Evolutionary conservation across 2,329 filamentous ascomycete species (phyloP).

Genomic region (Colletotrichum brevisporum): DNA sequence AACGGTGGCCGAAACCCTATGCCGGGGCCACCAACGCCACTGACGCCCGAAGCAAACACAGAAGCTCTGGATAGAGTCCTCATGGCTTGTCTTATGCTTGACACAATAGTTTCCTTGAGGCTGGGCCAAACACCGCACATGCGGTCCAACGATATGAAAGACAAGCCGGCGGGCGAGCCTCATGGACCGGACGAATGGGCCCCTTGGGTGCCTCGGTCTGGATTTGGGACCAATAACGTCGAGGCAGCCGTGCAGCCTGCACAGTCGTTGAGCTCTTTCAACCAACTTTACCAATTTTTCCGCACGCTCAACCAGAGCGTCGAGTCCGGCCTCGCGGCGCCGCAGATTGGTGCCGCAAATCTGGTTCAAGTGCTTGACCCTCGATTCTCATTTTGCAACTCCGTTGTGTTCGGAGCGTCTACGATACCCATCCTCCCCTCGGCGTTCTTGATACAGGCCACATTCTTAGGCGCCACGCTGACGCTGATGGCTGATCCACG

Average conservation of each 20-base stretch:
- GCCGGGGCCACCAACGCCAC: conserved; percentile 6
- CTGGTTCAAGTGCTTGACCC: conserved; percentile 52
- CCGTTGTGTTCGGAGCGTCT: conserved; percentile 52
- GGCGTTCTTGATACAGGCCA: conserved; percentile 54
- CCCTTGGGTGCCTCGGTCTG: conserved; percentile 72
- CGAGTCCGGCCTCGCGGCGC: conserved; percentile 42
- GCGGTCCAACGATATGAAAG: conserved; percentile 60
- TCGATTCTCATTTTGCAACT: conserved; percentile 56
- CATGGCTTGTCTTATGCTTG: conserved; percentile 74
- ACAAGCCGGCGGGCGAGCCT: conserved; percentile 66
- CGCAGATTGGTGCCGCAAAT: conserved; percentile 44
- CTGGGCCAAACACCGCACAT: conserved; percentile 67
- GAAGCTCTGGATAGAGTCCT: conserved; percentile 44
- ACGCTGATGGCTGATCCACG: conserved; percentile 50
- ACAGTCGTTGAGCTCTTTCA: conserved; percentile 58
- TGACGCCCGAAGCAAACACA: conserved; percentile 18
- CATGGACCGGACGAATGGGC: conserved; percentile 83
- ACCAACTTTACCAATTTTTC: conserved; percentile 57
- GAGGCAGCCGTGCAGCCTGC: conserved; percentile 44
- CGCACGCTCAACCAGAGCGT: conserved; percentile 49
- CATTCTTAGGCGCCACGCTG: conserved; percentile 55
- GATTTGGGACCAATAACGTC: conserved; percentile 48
- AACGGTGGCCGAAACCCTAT: conserved; percentile 3
- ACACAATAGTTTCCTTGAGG: conserved; percentile 68
- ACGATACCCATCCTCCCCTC: conserved; percentile 51